Base-by-base conservation (phyloP, 2,329 filamentous ascomycete species). In the Aschersonia sp. region DNA sequence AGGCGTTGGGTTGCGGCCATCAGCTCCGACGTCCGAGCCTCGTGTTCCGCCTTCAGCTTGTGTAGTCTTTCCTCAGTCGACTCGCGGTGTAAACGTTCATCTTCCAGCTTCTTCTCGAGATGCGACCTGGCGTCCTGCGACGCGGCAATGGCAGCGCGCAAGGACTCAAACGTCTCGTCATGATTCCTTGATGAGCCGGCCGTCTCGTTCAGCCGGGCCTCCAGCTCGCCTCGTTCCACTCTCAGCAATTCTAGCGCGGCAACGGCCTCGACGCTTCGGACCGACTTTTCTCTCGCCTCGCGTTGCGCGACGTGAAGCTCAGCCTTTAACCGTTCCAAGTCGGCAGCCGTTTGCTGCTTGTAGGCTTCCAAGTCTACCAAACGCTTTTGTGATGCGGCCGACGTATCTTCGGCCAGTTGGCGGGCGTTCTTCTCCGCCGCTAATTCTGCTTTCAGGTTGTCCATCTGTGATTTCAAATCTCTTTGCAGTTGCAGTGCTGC, bases 401-500 rank as follows among this genome's bases (percentile, higher is more conserved):
- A 76, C 2, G 87, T 94, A 50, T 95, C 90, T 58, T 98, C 92
- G 0, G 92, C 88, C 11, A 95, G 70, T 57, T 87, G 81, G 45
- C 87, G 79, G 5, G 87, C 83, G 51, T 78, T 83, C 59, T 74
- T 87, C 65, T 98, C 94, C 0, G 87, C 79, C 32, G 87, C 81
- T 1, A 94, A 69, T 49, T 95, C 87, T 4, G 73, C 66, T 29
- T 71, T 75, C 45, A 87, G 60, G 14, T 77, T 73, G 41, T 92
- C 84, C 1, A 94, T 63, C 51, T 80, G 83, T n/a, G 76, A 73
- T 53, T 84, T 83, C n/a, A 95, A 70, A 50, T 94, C 87, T 47
- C 79, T 81, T 52, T 95, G 87, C 5, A 81, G 70, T 47, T 83
- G 82, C 5, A 98, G 68, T 6, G 88, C 83, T 29, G 81, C 67